A percentile compares a stretch with the other conserved stretches of the same genome.
phyloP scores from a whole-genome alignment of 768 basidiomycete species.

The Leccinum aurantiacum region DNA sequence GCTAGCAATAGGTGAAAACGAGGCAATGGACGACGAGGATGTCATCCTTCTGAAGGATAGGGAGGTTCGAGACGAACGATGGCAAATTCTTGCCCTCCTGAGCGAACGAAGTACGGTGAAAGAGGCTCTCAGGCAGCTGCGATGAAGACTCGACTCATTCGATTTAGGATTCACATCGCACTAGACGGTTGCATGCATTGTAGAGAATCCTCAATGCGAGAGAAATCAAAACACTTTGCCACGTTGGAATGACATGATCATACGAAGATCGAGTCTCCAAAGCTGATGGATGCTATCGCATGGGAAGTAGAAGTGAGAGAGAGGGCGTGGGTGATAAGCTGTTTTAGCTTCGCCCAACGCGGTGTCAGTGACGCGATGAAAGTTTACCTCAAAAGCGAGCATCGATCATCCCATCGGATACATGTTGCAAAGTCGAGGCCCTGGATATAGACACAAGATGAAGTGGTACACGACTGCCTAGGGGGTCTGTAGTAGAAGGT shows the following conservation, averaged over 20 bases:
- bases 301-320: constrained; percentile 75
- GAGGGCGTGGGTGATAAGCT: constrained; percentile 77
- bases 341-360: constrained; percentile 73
- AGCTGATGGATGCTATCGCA: constrained; percentile 72
- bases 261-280: background rate
- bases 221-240: background rate
- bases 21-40: constrained; percentile 46
- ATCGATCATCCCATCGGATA: too few relatives aligned
- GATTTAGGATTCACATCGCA: background rate
- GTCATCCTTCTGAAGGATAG: constrained; percentile 55
- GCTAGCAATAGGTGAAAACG: constrained; percentile 56
- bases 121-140: constrained; percentile 48
- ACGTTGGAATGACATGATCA: background rate
- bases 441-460: constrained; percentile 17
- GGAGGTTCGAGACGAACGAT: constrained; percentile 66
- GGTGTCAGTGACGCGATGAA: constrained; percentile 3
- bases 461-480: constrained; percentile 26
- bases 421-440: too few relatives aligned
- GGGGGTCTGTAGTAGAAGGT: too few relatives aligned
- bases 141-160: constrained; percentile 18
- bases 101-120: constrained; percentile 72
- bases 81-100: constrained; percentile 77
- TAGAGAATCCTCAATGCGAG: background rate
- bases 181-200: background rate
- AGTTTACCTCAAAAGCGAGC: constrained; percentile 54